Evolutionary conservation across 202 grass and related monocot genomes (phyloP).

Genomic region (Hordeum pubiflorum): DNA sequence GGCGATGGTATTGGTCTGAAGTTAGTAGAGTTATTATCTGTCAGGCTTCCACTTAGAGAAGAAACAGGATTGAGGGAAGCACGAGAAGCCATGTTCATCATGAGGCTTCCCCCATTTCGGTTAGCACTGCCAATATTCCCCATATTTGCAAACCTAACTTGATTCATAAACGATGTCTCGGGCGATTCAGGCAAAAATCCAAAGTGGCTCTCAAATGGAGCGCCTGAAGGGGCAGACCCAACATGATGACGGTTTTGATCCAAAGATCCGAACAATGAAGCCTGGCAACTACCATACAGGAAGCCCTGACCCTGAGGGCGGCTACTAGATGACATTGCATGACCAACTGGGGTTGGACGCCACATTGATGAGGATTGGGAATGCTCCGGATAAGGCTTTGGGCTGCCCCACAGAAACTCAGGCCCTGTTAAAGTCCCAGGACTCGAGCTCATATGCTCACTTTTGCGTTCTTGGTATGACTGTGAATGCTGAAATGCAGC

Average conservation of each 20-base stretch:
- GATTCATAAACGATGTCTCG: conserved; percentile 64
- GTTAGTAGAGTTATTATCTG: conserved; percentile 53
- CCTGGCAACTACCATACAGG: conserved; percentile 42
- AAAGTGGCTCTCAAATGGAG: conserved; percentile 75
- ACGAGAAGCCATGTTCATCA: conserved; percentile 49
- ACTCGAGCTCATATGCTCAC: conserved; percentile 51
- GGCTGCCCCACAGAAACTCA: conserved; percentile 98
- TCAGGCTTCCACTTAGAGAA: conserved; percentile 42
- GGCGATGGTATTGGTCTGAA: conserved; percentile 47
- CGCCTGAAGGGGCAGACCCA: conserved; percentile 82
- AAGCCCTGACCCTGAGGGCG: conserved; percentile 50
- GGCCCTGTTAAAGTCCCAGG: conserved; percentile 73
- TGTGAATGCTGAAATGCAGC: conserved; percentile 55
- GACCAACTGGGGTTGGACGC: conserved; percentile 45
- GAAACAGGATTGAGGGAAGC: conserved; percentile 46
- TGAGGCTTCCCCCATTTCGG: conserved; percentile 44
- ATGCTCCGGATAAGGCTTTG: conserved; percentile 64
- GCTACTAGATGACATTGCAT: conserved; percentile 44
- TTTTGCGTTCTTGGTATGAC: conserved; percentile 63
- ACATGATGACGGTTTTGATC: conserved; percentile 61
- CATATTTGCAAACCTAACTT: conserved; percentile 59
- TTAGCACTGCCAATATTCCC: conserved; percentile 37
- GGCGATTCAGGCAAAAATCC: conserved; percentile 77
- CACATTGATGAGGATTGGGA: conserved; percentile 61
- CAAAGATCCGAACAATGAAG: conserved; percentile 52